Percentiles rank a stretch among this genome's conserved stretches.
phyloP scores from a whole-genome alignment of 257 asterid species.

The Lavandula angustifolia region DNA sequence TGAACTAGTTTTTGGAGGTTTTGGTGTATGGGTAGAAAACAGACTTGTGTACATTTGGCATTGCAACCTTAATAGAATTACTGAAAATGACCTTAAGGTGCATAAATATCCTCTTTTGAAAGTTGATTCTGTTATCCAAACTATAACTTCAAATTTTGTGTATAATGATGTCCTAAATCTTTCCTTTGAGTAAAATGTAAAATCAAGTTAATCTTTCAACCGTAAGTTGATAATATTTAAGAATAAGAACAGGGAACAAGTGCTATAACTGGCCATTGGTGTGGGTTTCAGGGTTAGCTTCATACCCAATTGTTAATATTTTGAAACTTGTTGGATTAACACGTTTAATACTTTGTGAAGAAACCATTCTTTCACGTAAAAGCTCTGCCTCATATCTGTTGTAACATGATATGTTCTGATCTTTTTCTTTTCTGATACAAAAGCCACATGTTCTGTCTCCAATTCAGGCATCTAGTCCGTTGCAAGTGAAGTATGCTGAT shows the following conservation, averaged over 20 bases:
- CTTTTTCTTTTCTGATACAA: slow-evolving; percentile 36
- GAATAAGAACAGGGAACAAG: not conserved
- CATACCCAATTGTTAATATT: slow-evolving; percentile 16
- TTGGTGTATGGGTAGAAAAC: not conserved
- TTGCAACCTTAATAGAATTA: no score
- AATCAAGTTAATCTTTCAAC: slow-evolving; percentile 4
- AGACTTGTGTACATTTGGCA: not conserved
- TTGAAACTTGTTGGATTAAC: slow-evolving; percentile 10
- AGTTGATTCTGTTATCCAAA: not conserved
- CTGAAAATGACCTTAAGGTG: no score
- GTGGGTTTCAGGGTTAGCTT: slow-evolving; percentile 23
- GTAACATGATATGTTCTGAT: slow-evolving; percentile 19
- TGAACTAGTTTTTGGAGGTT: not conserved
- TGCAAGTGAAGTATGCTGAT: slow-evolving; percentile 99
- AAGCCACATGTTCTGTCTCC: slow-evolving; percentile 40
- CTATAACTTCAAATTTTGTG: not conserved
- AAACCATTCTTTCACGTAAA: slow-evolving; percentile 11
- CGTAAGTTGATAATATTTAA: slow-evolving; percentile 23
- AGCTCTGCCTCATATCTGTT: slow-evolving; percentile 20
- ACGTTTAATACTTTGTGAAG: slow-evolving; percentile 17
- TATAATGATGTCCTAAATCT: not conserved
- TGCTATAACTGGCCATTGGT: slow-evolving; percentile 11
- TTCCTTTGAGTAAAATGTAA: not conserved
- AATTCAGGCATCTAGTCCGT: slow-evolving; percentile 89
- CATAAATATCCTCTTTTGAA: no score